phyloP scores from a whole-genome alignment of 805 yeast species.

The Suhomyces prunicola region DNA sequence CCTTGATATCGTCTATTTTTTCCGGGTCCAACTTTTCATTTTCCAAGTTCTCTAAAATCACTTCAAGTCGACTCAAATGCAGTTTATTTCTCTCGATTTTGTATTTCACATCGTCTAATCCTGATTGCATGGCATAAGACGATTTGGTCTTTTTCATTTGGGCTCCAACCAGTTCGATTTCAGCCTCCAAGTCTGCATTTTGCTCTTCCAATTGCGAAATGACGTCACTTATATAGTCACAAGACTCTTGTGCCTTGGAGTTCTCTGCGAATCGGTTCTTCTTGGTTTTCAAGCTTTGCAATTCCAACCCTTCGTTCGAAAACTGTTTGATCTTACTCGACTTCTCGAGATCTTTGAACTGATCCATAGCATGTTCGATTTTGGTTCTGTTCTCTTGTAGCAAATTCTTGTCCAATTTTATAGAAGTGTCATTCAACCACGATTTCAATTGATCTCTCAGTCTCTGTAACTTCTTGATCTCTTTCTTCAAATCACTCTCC shows the following conservation, averaged over 20 bases:
- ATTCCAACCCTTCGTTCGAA: conserved; percentile 85
- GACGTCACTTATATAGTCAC: conserved; percentile 63
- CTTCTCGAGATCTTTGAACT: conserved; percentile 91
- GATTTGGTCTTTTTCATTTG: conserved; percentile 49
- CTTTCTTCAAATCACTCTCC: conserved; percentile 89
- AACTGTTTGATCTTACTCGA: conserved; percentile 91
- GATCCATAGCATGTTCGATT: conserved; percentile 91
- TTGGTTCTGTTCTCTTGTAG: conserved; percentile 60
- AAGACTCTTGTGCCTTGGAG: conserved; percentile 70
- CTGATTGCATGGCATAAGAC: conserved; percentile 40
- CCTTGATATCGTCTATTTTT: conserved; percentile 70
- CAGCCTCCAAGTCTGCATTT: conserved; percentile 73
- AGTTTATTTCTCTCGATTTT: conserved; percentile 69
- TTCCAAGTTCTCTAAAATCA: conserved; percentile 69
- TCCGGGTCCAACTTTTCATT: conserved; percentile 80
- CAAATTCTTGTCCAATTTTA: conserved; percentile 59
- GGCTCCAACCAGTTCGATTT: conserved; percentile 37
- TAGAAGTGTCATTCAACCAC: conserved; percentile 89
- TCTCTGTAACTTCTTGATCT: conserved; percentile 90
- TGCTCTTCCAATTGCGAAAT: conserved; percentile 82
- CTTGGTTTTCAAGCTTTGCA: conserved; percentile 43
- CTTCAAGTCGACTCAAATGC: conserved; percentile 78
- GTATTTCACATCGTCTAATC: conserved; percentile 61
- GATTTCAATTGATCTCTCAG: conserved; percentile 92
- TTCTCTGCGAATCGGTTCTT: conserved; percentile 52